A percentile compares a stretch with the other conserved stretches of the same genome.
Evolutionary conservation across 306 rosid species (phyloP).

Genomic region (Crataegus laevigata): DNA sequence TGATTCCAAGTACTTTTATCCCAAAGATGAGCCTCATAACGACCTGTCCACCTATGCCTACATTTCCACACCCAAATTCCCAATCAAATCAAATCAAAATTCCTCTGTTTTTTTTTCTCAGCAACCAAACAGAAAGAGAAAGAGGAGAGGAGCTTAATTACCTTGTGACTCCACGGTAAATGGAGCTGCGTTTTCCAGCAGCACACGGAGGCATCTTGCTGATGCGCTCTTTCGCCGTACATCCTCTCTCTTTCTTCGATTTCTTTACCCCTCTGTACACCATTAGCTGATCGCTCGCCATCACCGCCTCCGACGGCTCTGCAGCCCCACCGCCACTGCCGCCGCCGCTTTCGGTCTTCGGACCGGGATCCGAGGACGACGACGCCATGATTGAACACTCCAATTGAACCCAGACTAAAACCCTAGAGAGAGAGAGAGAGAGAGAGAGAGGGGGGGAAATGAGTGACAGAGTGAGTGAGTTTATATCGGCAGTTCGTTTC

Average conservation of each 20-base stretch:
- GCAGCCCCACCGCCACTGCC: constrained; percentile 19
- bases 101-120: background rate
- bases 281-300: constrained; percentile 53
- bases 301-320: constrained; percentile 45
- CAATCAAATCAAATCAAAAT: background rate
- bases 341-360: constrained; percentile 44
- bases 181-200: constrained; percentile 98
- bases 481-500: no score
- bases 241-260: constrained; percentile 87
- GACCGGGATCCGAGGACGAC: constrained; percentile 76
- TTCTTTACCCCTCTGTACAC: constrained; percentile 83
- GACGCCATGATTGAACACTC: constrained; percentile 53
- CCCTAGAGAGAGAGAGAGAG: constrained; percentile 27
- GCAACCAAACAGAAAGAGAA: background rate
- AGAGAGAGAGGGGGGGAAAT: background rate
- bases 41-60: constrained; percentile 99
- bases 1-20: constrained; percentile 99
- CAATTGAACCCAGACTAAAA: constrained; percentile 7
- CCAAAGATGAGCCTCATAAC: constrained; percentile 99
- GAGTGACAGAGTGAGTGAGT: background rate
- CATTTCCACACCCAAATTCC: constrained; percentile 9
- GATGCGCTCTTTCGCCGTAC: constrained; percentile 96
- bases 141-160: constrained; percentile 18
- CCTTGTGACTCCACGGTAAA: constrained; percentile 98
- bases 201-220: constrained; percentile 99